Base-by-base conservation (phyloP, 2,329 filamentous ascomycete genomes). In the Scedosporium minutisporum region DNA sequence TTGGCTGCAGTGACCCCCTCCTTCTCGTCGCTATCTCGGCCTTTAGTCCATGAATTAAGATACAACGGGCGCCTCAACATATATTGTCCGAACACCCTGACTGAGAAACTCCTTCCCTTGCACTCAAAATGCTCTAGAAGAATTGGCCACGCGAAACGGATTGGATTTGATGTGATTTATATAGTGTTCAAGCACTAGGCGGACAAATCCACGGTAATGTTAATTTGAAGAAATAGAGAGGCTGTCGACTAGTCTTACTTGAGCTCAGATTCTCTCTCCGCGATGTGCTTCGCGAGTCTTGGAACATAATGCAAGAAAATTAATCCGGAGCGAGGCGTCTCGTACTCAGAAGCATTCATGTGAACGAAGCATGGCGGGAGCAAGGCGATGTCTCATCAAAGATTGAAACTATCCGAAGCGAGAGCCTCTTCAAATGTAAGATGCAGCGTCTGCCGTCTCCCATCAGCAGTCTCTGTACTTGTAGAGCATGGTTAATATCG, bases 11-110 rank as follows among this genome's bases (percentile, higher is more conserved):
- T 61, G 59, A 57, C 46, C 61, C 59, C 60, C 53, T 58, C 51
- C 65, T 61, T 65, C 64, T 66, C 65, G 67, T 67, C 61, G 63
- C 63, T 67, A 66, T 68, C 65, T 67, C 65, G 67, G 67, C 62
- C 61, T 61, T 67, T 65, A 65, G 64, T 59, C 63, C 53, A 60
- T 65, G 51, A 51, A 63, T 59, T 66, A 67, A 64, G 64, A 62
- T 9, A 23, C 60, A 46, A 42, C 64, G 63, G 62, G 61, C 65
- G 63, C 65, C 61, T 41, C 59, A 62, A 44, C 58, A 60, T 61
- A 64, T 64, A 48, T 62, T 61, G 59, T 64, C 65, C 64, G 63
- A 63, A 62, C 61, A 58, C 55, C 42, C n/a, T 23, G n/a, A 27
- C 42, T 48, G 9, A 33, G 27, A 44, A 58, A 58, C 57, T 55